These are phyloP conservation scores for Pythium chondricola DNA, from an alignment of 352 stramenopile genomes.

Conservation along the genomic window DNA sequence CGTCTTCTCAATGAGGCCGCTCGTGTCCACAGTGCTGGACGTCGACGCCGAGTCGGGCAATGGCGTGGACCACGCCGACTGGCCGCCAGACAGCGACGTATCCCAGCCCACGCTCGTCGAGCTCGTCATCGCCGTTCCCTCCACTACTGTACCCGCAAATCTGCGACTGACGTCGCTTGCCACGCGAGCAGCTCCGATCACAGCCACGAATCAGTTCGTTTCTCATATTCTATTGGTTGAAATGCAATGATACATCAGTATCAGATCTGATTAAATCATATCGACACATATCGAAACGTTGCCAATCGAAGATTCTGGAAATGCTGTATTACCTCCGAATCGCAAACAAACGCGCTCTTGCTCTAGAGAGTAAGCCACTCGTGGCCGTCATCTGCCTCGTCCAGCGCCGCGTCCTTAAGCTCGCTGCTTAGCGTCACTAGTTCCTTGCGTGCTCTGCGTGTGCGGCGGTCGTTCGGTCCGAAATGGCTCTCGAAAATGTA, in stretches of 20 bases:
- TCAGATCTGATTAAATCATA: neutral
- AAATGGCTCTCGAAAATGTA: constrained; percentile 55
- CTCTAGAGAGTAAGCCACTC: constrained; percentile 35
- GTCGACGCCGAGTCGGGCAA: constrained; percentile 1
- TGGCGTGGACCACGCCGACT: constrained; percentile 19
- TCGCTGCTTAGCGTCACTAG: constrained; percentile 34
- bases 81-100: constrained; percentile 22
- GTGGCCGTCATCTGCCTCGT: constrained; percentile 28
- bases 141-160: neutral
- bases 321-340: too few relatives aligned
- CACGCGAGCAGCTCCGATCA: constrained; percentile 1
- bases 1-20: constrained; percentile 51
- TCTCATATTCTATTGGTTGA: too few relatives aligned
- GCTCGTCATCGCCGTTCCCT: constrained; percentile 1
- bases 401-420: constrained; percentile 17
- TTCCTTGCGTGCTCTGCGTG: constrained; percentile 35
- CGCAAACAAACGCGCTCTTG: neutral
- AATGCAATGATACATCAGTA: neutral
- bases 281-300: neutral
- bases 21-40: constrained; percentile 22
- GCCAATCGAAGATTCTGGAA: neutral
- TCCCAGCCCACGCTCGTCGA: constrained; percentile 44
- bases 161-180: neutral
- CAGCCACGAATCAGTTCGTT: too few relatives aligned
- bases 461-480: constrained; percentile 43